Evolutionary conservation across 129 eudicot species (phyloP), one percentile per base, ranked within the genome.

Genomic region (Erigeron canadensis): DNA sequence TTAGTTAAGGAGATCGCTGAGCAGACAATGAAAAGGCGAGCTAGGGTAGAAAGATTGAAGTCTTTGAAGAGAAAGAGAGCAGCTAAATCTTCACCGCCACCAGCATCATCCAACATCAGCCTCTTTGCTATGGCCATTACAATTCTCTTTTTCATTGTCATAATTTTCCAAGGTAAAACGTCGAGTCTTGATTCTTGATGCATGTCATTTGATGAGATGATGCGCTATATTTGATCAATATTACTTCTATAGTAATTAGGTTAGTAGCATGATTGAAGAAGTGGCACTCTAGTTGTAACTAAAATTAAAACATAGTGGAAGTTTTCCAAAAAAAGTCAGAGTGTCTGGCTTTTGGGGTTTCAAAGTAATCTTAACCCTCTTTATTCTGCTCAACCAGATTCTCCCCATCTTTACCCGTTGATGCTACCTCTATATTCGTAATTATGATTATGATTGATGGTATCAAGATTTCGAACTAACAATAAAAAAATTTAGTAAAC

Each of bases 11-110:
- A 91, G 72, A 82, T 91, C 13, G 82, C 96, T 47, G 95, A 83
- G 78, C 80, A 86, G 70, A 81, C 97, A 18, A 81, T 75, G 75
- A 86, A 84, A 82, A 91, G 79, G 64, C 88, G 96, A 42, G 97
- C 87, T 13, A 82, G 97, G 72, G 74, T 84, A 18, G 86, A 85
- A 68, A 80, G 89, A 38, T 61, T 87, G 77, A 91, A 88, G 74
- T 81, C 97, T 2, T 76, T 86, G 69, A 84, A 80, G 86, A 84
- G 75, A 72, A 76, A 75, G 83, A 81, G 88, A 79, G 81, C 84
- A 4, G 71, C 83, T 28, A 80, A 77, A 77, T 15, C 76, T 50
- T 56, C 80, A 22, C 73, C 90, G 40, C 63, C 79, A 11, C 63
- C 81, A 42, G 37, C 81, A 8, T 78, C 91, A 34, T 87, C 76